Evolutionary conservation across 1,284 basidiomycete genomes (phyloP).

Genomic region (Testicularia cyperi): DNA sequence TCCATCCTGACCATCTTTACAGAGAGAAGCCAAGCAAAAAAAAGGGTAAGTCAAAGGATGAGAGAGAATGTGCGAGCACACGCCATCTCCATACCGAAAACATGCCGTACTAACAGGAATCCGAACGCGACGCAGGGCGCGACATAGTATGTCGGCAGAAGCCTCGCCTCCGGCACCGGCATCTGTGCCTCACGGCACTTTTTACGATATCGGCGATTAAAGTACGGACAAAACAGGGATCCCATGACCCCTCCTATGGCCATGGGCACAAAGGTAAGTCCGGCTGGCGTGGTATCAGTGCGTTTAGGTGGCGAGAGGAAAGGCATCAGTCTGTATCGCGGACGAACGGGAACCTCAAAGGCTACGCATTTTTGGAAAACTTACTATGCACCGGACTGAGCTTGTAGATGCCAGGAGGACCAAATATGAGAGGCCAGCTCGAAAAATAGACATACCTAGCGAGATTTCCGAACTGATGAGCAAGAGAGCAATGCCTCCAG

Average conservation of each 20-base stretch:
- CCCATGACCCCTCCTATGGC: conserved; percentile 11
- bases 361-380: too few species aligned
- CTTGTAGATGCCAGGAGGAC: conserved; percentile 24
- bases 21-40: neutral
- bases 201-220: conserved; percentile 5
- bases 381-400: conserved; percentile 20
- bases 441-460: conserved; percentile 30
- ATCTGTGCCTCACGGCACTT: neutral
- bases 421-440: conserved; percentile 34
- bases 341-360: too few species aligned
- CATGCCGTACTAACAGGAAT: conserved; percentile 10
- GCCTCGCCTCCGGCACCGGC: conserved; percentile 13
- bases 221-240: conserved; percentile 5
- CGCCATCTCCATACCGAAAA: too few species aligned
- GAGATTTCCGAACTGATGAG: too few species aligned
- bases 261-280: conserved; percentile 26
- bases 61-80: too few species aligned
- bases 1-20: conserved; percentile 27
- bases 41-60: too few species aligned
- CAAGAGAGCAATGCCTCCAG: too few species aligned
- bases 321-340: too few species aligned
- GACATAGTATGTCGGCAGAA: conserved; percentile 15
- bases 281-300: conserved; percentile 7
- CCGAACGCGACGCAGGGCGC: conserved; percentile 25
- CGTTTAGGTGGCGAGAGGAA: too few species aligned